Evolutionary conservation across 345 rosid species (phyloP), one percentile per base, ranked within the genome.

Genomic region (Heritiera fomes): DNA sequence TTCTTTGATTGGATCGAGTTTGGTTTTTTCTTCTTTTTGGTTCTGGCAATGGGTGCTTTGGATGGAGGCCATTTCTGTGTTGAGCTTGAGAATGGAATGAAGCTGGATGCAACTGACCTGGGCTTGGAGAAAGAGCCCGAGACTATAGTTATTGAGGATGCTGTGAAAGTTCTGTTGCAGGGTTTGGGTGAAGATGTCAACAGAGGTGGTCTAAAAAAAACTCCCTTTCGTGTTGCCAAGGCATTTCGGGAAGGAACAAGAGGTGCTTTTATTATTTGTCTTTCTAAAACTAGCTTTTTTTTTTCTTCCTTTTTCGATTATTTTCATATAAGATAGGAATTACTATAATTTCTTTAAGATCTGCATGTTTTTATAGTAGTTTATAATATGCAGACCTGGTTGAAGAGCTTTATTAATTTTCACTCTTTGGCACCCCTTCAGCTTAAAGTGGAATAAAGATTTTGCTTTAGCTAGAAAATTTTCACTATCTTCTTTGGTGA

Each of bases 181-280:
- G 98, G 98, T 65, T 81, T 97, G 72, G 88, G 89, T 49, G 98
- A 97, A 66, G 94, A 97, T 88, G 28, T 91, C 79, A 80, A 88
- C 68, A 87, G 99, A 59, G 97, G 94, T 84, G 99, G 99, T 50
- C 82, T 97, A 76, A 91, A 82, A 77, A 97, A 87, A 85, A 97
- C 99, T 71, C 98, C 99, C 62, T 82, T 90, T 78, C 98, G 99
- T 49, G 98, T 97, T 49, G 98, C 99, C 64, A 94, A 93, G 83
- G 97, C 99, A 8, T 89, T 97, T 77, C 87, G 91, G 5, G 90
- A 90, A 80, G 98, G 91, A 62, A 97, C 97, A 74, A 87, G 79
- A 93, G 98, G 99, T 97, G 70, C 64, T 45, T 14, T 14, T 32
- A 23, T 47, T 47, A 47, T 55, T 46, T 58, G 23, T 12, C 40